These are phyloP conservation scores for Parmelia sp. DNA, from an alignment of 495 filamentous ascomycete genomes.

Conservation along the genomic window DNA sequence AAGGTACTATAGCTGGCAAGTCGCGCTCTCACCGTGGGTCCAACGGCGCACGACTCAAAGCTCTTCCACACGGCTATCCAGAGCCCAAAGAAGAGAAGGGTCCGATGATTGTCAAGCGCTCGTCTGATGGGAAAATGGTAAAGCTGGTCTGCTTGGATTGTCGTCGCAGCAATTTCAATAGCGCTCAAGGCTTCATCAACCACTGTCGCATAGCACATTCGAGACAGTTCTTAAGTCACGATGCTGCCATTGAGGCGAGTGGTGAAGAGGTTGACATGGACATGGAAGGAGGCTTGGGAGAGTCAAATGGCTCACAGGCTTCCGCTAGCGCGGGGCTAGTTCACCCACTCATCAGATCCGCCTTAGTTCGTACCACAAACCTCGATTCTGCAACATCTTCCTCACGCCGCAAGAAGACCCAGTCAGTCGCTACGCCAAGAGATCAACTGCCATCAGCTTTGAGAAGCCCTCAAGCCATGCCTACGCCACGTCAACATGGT, in stretches of 20 bases:
- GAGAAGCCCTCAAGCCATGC: constrained; percentile 8
- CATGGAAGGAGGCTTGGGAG: constrained; percentile 50
- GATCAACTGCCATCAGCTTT: not conserved
- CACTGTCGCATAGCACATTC: constrained; percentile 94
- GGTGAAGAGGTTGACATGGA: constrained; percentile 73
- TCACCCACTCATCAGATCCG: constrained; percentile 61
- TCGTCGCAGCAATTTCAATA: constrained; percentile 81
- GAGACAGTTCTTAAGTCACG: constrained; percentile 86
- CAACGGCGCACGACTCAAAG: constrained; percentile 56
- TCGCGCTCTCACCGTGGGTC: constrained; percentile 56
- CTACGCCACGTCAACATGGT: not conserved
- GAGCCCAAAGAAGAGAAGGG: constrained; percentile 59
- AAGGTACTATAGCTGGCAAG: constrained; percentile 48
- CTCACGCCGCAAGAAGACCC: constrained; percentile 34
- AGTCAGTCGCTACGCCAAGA: not conserved
- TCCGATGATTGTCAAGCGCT: constrained; percentile 54
- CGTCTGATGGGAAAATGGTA: constrained; percentile 54
- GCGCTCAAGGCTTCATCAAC: constrained; percentile 96
- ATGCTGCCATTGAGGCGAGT: constrained; percentile 84
- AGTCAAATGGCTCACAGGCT: constrained; percentile 32
- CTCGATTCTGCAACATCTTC: constrained; percentile 41
- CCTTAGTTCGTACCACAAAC: constrained; percentile 39
- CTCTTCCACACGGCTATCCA: constrained; percentile 66
- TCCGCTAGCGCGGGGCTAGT: constrained; percentile 51
- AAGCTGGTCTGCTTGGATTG: constrained; percentile 90